Evolutionary conservation across 2,329 filamentous ascomycete species (phyloP).

Genomic region (Pseudocercospora fijiensis): DNA sequence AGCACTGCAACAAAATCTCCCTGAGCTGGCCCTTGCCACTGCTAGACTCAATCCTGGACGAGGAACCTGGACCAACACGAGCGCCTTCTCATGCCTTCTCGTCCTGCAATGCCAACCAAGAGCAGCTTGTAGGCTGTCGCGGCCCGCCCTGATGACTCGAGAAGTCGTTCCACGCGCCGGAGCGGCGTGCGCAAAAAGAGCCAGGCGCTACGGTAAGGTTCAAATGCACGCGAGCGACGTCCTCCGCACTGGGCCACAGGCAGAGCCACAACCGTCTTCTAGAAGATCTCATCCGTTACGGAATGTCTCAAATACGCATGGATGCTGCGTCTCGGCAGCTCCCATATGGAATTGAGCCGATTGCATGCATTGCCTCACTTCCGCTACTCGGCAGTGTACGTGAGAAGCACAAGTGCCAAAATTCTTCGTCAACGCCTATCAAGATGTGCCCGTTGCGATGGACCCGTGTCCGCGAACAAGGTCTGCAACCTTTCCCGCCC

Average conservation of each 20-base stretch:
- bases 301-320: constrained; percentile 8
- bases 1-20: not conserved
- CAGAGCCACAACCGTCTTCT: constrained; percentile 1
- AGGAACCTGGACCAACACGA: not conserved
- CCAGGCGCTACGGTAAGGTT: constrained; percentile 1
- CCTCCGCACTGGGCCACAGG: no score
- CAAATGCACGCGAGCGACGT: constrained; percentile 5
- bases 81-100: constrained; percentile 3
- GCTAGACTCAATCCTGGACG: not conserved
- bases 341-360: constrained; percentile 9
- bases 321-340: constrained; percentile 5
- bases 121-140: not conserved
- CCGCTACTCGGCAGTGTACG: constrained; percentile 5
- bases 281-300: constrained; percentile 5
- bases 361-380: constrained; percentile 7
- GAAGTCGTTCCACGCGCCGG: not conserved
- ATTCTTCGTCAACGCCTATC: not conserved
- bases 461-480: not conserved
- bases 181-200: not conserved
- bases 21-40: constrained; percentile 2
- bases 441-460: not conserved
- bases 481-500: not conserved
- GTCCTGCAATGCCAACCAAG: constrained; percentile 5
- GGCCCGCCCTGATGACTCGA: not conserved
- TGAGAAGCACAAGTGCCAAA: not conserved